Base-by-base conservation (phyloP, 2,329 filamentous ascomycete species). In the Aureobasidium subglaciale region DNA sequence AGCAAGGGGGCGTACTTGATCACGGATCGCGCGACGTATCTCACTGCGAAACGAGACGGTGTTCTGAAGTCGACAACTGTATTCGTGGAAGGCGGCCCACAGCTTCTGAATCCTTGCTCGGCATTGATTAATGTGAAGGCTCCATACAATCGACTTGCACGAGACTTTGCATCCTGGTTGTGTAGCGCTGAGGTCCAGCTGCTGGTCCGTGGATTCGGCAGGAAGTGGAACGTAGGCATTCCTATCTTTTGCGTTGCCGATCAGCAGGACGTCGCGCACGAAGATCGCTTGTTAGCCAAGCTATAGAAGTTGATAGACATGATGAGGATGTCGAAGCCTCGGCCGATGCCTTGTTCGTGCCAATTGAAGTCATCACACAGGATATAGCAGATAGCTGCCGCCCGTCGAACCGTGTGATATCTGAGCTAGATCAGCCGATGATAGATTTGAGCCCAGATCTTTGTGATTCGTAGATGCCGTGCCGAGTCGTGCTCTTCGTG, bases 31-130 rank as follows among this genome's bases (percentile, higher is more conserved):
- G 56, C 59, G 9, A 64, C 62, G 2, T 64, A 58, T 30, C 52
- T 64, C 16, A 63, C 62, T 10, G 62, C 63, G 15, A 60, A 58
- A 35, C 52, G 52, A 8, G 59, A 62, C 24, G 56, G 48, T 2
- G 55, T 55, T 4, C 53, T 64, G 16, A 49, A 49, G 13, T 42
- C 13, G 15, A 18, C 61, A 29, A 37, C 18, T 10, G 56, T 54
- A 1, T 58, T 61, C 27, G 49, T 60, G 4, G 61, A 64, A 49
- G 59, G 60, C 38, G 63, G 59, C 0, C 20, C 50, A 2, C 34
- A 59, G 27, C 40, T 63, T 15, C 37, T 64, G 27, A 63, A 64
- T 55, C 60, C 63, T 16, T 64, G 63, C 50, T 60, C 61, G 6
- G 62, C 55, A 32, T 50, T 63, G 24, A 55, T 63, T 7, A 52